Evolutionary conservation across 2,329 filamentous ascomycete species (phyloP).

Genomic region (Scedosporium apiospermum): DNA sequence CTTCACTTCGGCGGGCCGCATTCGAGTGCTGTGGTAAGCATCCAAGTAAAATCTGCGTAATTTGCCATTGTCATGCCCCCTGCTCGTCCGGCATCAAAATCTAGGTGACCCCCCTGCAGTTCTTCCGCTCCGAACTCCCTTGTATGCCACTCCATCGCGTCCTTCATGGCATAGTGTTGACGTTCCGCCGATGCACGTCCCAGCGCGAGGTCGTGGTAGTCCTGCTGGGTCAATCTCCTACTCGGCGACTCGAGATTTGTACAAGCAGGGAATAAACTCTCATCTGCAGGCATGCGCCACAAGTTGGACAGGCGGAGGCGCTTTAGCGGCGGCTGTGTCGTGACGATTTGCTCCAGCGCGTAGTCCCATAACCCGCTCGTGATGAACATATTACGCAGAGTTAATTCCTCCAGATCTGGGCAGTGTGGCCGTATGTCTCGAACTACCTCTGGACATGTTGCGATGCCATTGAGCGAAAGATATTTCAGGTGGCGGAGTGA

Average conservation of each 20-base stretch:
- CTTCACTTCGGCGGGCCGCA: background rate
- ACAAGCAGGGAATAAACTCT: too few relatives aligned
- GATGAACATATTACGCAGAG: background rate
- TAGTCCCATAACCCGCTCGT: background rate
- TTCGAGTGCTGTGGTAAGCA: background rate
- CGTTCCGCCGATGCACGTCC: background rate
- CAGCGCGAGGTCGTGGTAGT: background rate
- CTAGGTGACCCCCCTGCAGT: background rate
- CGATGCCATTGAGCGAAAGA: background rate
- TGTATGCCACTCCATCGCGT: background rate
- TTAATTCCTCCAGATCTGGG: background rate
- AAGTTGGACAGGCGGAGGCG: conserved; percentile 17
- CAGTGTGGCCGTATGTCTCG: background rate
- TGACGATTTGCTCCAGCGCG: background rate
- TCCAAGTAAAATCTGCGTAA: background rate
- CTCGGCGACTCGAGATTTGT: background rate
- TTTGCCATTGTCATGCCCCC: background rate
- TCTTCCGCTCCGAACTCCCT: background rate
- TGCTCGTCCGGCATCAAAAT: background rate
- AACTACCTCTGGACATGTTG: background rate
- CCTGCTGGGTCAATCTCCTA: background rate
- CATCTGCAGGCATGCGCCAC: conserved; percentile 10
- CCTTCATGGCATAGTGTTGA: background rate
- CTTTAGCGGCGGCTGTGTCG: background rate
- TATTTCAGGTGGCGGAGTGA: background rate